Percentiles rank a stretch among this genome's conserved stretches.
These are phyloP conservation scores for Lepidium campestre DNA, from an alignment of 441 rosid genomes.

Conservation along the genomic window DNA sequence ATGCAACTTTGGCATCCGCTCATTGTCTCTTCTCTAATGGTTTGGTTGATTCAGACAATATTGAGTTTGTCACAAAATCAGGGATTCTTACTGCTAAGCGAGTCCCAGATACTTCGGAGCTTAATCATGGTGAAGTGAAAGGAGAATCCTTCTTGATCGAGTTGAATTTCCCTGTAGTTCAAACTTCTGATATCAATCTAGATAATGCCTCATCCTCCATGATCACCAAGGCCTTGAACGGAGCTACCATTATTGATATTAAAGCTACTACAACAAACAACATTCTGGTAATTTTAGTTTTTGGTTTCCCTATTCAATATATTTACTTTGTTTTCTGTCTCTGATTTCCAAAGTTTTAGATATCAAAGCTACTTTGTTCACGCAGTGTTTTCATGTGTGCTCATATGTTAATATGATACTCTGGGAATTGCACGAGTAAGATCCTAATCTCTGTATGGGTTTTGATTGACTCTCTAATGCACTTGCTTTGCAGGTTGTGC, in stretches of 20 bases:
- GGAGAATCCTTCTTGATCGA: conserved; percentile 37
- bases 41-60: conserved; percentile 39
- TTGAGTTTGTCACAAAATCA: conserved; percentile 70
- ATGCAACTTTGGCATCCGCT: conserved; percentile 80
- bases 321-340: conserved; percentile 12
- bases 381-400: background rate
- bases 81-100: conserved; percentile 62
- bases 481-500: conserved; percentile 41
- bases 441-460: background rate
- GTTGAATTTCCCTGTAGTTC: conserved; percentile 48
- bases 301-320: conserved; percentile 3
- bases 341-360: conserved; percentile 32
- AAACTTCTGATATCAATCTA: conserved; percentile 31
- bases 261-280: conserved; percentile 42
- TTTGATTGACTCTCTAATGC: background rate
- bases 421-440: background rate
- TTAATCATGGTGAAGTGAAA: conserved; percentile 21
- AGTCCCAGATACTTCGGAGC: conserved; percentile 17
- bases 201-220: conserved; percentile 1
- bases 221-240: conserved; percentile 46
- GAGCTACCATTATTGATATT: conserved; percentile 46
- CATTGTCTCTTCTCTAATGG: conserved; percentile 54
- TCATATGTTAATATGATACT: background rate
- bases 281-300: conserved; percentile 46
- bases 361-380: conserved; percentile 25